Base-by-base conservation (phyloP, 208 protist genomes). In the Acanthamoeba castellanii region DNA sequence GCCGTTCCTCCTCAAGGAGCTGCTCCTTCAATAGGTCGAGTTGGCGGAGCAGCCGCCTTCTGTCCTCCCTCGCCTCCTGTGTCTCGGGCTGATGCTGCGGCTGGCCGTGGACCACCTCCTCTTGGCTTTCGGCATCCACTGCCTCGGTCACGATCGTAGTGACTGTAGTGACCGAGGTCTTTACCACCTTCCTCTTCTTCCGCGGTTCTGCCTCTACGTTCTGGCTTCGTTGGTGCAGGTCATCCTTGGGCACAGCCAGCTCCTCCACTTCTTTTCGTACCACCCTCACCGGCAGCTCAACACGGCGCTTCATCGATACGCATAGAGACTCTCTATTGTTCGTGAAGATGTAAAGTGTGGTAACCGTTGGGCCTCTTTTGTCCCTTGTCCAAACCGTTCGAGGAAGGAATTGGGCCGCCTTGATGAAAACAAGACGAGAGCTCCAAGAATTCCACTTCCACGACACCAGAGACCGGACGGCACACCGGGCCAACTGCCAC, bases 131-230 rank as follows among this genome's bases (percentile, higher is more conserved):
- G 18, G 13, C 50, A 22, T 32, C 50, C 4, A 47, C 78, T 25
- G 64, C 78, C 18, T 87, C 78, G 0, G n/a, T 87, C 6, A 87
- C 78, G 18, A 61, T 87, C 1, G 78, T 87, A 47, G 78, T 87
- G 20, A 87, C 74, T 0, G 74, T 87, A 9, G 78, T 87, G 78
- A 87, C 52, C 9, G 78, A 47, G 18, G 78, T 87, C 72, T 81
- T 42, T 25, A 81, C 20, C 2, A 87, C n/a, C 47, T 42, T 57
- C 13, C 50, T 27, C 30, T 55, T 87, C 50, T 61, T 87, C 18
- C 8, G 25, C 1, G 37, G 20, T 5, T n/a, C 50, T 1, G 25
- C 9, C 0, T 47, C 72, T 11, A 9, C 11, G 9, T 20, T 8
- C 22, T 5, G 27, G 8, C 74, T 34, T 4, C 20, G 74, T 4